phyloP scores from a whole-genome alignment of 805 yeast species.

The Starmerella apis region DNA sequence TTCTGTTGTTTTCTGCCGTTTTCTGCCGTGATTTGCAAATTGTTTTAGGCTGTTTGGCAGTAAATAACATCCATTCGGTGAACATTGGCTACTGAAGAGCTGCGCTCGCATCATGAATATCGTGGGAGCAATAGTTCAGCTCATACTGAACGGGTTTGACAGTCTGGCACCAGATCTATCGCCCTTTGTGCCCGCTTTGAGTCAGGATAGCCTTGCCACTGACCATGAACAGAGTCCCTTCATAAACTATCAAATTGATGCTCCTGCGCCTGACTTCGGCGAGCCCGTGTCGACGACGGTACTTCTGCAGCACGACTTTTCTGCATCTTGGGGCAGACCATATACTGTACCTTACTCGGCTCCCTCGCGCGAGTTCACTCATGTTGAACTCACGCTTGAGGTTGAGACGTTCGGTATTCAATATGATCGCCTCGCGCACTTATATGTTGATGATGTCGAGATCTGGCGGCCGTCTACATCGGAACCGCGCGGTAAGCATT shows the following conservation, averaged over 20 bases:
- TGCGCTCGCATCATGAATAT: neutral
- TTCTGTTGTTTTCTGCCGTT: too few species aligned
- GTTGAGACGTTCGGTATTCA: constrained; percentile 31
- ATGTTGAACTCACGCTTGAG: constrained; percentile 30
- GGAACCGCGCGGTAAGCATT: constrained; percentile 49
- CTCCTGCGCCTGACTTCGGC: constrained; percentile 15
- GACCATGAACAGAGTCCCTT: neutral
- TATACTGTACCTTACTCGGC: constrained; percentile 28
- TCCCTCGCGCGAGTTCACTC: constrained; percentile 29
- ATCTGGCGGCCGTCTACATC: constrained; percentile 71
- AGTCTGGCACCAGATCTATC: neutral
- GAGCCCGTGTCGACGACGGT: constrained; percentile 2
- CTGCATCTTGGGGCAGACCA: constrained; percentile 31
- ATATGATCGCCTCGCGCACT: constrained; percentile 34
- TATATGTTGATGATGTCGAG: constrained; percentile 47
- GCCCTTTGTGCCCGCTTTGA: neutral
- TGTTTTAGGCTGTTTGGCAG: too few species aligned
- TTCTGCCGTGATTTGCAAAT: too few species aligned
- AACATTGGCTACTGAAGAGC: neutral
- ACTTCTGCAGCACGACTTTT: constrained; percentile 28
- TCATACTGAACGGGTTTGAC: neutral
- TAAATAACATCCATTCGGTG: neutral
- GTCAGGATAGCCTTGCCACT: neutral
- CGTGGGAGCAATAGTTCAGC: constrained; percentile 4
- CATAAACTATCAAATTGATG: constrained; percentile 12